Evolutionary conservation across 345 rosid genomes (phyloP).

Genomic region (Dovyalis caffra): DNA sequence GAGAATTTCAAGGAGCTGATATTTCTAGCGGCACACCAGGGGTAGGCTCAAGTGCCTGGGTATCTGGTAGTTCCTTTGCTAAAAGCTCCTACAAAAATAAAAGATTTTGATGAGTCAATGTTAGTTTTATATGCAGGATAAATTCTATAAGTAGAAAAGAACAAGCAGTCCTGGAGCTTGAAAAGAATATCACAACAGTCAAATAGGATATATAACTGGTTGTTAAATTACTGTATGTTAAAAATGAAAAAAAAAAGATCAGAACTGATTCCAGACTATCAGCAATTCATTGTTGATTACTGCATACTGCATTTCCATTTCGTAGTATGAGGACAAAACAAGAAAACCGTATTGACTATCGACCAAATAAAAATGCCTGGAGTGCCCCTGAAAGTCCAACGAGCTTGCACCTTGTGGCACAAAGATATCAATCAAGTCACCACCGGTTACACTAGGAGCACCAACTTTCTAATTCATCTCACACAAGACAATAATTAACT

Average conservation of each 20-base stretch:
- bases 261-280: neutral
- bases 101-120: neutral
- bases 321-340: neutral
- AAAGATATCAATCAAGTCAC: too few species aligned
- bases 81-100: constrained; percentile 52
- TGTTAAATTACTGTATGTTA: neutral
- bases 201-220: neutral
- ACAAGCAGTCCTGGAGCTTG: neutral
- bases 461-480: neutral
- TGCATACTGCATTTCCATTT: neutral
- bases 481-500: neutral
- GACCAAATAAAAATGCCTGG: too few species aligned
- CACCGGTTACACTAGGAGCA: neutral
- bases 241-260: neutral
- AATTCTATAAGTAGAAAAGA: neutral
- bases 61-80: constrained; percentile 60
- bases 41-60: constrained; percentile 61
- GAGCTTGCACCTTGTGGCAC: too few species aligned
- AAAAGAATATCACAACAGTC: neutral
- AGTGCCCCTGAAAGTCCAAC: too few species aligned
- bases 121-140: neutral
- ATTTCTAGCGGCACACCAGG: constrained; percentile 72
- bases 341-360: too few species aligned
- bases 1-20: constrained; percentile 27
- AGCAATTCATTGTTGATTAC: neutral